A percentile compares a stretch with the other conserved stretches of the same genome.
Conservation (phyloP, 2,329 filamentous ascomycete species). For the Trichoderma cornu-damae region DNA sequence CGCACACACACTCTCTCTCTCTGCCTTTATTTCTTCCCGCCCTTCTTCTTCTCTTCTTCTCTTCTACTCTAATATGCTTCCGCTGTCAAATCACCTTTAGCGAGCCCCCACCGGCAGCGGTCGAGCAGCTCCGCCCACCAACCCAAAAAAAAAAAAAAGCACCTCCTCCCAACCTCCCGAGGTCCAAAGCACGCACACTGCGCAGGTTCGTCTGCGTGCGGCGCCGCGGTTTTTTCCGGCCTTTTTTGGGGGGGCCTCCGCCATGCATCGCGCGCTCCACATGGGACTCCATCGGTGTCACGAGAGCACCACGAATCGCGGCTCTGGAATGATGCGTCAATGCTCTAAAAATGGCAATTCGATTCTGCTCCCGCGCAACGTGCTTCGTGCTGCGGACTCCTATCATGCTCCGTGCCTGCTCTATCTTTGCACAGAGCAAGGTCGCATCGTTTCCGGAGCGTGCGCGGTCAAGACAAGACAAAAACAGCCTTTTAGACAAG, state of each 20-base stretch:
- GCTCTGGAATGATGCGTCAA: background rate
- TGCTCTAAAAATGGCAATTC: background rate
- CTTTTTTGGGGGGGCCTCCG: background rate
- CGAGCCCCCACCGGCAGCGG: too few relatives aligned
- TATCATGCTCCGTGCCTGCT: background rate
- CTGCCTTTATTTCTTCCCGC: too few relatives aligned
- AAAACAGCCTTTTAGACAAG: too few relatives aligned
- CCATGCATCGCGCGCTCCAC: background rate
- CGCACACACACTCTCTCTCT: too few relatives aligned
- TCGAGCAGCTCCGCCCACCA: too few relatives aligned
- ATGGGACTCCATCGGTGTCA: background rate
- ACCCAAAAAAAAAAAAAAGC: too few relatives aligned
- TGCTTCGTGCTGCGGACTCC: background rate
- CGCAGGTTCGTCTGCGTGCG: constrained; percentile 10
- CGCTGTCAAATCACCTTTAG: too few relatives aligned
- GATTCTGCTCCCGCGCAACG: background rate
- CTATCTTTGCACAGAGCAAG: background rate
- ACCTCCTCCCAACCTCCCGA: too few relatives aligned
- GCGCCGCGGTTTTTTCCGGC: background rate
- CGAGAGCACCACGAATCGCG: background rate
- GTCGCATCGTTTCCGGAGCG: background rate
- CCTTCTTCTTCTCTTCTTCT: too few relatives aligned
- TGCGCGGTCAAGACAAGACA: too few relatives aligned
- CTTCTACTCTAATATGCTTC: too few relatives aligned
- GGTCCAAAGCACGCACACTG: background rate